A percentile compares a stretch with the other conserved stretches of the same genome.
These are phyloP conservation scores for Astragalus glycyphyllos DNA, from an alignment of 306 rosid species.

Conservation along the genomic window DNA sequence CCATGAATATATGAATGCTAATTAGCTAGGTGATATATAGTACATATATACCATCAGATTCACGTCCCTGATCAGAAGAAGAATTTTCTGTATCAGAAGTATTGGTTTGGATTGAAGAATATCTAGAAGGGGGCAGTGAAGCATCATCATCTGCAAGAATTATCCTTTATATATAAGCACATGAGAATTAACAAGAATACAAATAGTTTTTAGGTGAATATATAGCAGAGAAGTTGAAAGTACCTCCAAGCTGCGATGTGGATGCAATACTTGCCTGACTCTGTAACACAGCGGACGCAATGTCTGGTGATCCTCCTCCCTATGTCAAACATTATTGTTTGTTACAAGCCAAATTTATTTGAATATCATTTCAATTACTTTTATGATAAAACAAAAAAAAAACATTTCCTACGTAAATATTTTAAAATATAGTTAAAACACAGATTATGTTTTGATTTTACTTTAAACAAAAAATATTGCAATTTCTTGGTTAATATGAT, in stretches of 20 bases:
- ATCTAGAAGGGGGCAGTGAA: conserved; percentile 55
- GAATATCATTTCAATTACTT: too few species aligned
- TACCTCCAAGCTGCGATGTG: conserved; percentile 63
- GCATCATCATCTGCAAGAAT: conserved; percentile 70
- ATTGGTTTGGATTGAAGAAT: conserved; percentile 57
- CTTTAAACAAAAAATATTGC: too few species aligned
- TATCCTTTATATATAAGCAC: too few species aligned
- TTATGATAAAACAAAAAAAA: too few species aligned
- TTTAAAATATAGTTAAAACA: too few species aligned
- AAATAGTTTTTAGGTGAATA: too few species aligned
- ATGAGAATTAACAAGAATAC: too few species aligned
- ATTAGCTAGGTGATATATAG: background rate
- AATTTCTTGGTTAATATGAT: too few species aligned
- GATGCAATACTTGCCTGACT: conserved; percentile 58
- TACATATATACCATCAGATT: conserved; percentile 61
- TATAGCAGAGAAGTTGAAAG: too few species aligned
- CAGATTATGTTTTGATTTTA: too few species aligned
- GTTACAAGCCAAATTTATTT: conserved; percentile 12
- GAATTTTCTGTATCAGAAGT: conserved; percentile 57
- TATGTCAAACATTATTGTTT: conserved; percentile 28
- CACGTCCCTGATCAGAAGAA: conserved; percentile 54
- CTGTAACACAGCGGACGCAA: conserved; percentile 51
- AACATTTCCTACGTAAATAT: too few species aligned
- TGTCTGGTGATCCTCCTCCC: conserved; percentile 60
- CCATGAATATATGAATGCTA: too few species aligned